Evolutionary conservation across 78 protist species (phyloP).

Genomic region (Diacronema lutheri): DNA sequence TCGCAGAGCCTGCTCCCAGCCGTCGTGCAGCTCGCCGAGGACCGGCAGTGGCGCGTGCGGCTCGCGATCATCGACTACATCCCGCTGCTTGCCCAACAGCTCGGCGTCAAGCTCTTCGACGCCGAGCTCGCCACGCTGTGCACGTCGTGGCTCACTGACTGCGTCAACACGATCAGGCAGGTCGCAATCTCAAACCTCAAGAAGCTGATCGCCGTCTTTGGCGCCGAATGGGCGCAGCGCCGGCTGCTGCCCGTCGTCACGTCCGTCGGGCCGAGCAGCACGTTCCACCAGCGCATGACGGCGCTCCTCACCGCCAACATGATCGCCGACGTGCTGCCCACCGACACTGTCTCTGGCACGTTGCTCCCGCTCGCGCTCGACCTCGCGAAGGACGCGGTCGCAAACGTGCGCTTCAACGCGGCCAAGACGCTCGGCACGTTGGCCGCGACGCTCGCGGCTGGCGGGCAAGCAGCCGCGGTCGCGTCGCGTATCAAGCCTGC

Average conservation of each 20-base stretch:
- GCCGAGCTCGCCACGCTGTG: slow-evolving; percentile 72
- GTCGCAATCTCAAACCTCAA: slow-evolving; percentile 72
- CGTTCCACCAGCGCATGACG: slow-evolving; percentile 90
- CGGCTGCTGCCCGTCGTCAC: slow-evolving; percentile 76
- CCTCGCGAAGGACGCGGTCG: slow-evolving; percentile 76
- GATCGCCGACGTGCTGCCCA: slow-evolving; percentile 67
- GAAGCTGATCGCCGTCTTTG: slow-evolving; percentile 72
- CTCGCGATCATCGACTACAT: slow-evolving; percentile 85
- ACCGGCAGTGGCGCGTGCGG: slow-evolving; percentile 57
- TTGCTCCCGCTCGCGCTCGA: slow-evolving; percentile 66
- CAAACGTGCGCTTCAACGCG: slow-evolving; percentile 91
- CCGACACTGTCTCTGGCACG: slow-evolving; percentile 33
- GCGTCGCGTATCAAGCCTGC: slow-evolving; percentile 57
- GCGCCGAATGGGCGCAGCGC: slow-evolving; percentile 83
- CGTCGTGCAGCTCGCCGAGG: slow-evolving; percentile 87
- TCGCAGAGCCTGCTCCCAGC: slow-evolving; percentile 87
- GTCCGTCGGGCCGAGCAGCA: slow-evolving; percentile 50
- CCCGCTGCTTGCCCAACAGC: slow-evolving; percentile 74
- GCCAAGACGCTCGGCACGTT: slow-evolving; percentile 76
- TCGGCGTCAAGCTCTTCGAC: slow-evolving; percentile 80
- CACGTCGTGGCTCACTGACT: slow-evolving; percentile 84
- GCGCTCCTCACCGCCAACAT: neutral
- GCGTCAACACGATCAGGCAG: slow-evolving; percentile 81
- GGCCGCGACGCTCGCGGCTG: slow-evolving; percentile 6
- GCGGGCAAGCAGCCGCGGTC: slow-evolving; percentile 37